phyloP scores from a whole-genome alignment of 176 grass and related monocot genomes.

The Thalia dealbata region DNA sequence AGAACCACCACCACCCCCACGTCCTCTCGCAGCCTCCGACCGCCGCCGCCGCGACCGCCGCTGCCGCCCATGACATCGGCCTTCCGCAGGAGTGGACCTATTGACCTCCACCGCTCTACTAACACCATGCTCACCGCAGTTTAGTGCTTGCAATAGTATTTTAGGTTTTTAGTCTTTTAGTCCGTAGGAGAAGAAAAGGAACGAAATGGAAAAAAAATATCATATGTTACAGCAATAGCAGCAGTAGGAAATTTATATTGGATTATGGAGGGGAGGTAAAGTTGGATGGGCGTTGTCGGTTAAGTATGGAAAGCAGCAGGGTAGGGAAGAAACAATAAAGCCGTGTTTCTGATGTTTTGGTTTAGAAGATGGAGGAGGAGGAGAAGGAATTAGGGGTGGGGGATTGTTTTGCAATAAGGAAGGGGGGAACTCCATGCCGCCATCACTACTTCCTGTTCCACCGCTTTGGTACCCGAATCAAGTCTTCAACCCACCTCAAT shows the following conservation, averaged over 20 bases:
- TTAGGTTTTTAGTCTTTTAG: neutral
- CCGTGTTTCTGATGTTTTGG: neutral
- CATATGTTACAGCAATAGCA: neutral
- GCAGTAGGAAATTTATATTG: neutral
- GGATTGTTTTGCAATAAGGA: neutral
- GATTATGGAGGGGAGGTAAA: neutral
- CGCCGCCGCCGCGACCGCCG: neutral
- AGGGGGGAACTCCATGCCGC: neutral
- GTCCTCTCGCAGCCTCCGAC: neutral
- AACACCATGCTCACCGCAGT: neutral
- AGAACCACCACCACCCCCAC: neutral
- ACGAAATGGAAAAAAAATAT: neutral
- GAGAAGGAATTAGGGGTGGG: neutral
- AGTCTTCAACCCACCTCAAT: neutral
- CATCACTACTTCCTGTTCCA: no score
- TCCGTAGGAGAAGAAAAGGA: neutral
- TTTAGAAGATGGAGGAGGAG: no score
- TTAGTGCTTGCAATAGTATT: neutral
- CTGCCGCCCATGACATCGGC: conserved; percentile 21
- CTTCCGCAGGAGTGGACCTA: conserved; percentile 25
- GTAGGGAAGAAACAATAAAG: neutral
- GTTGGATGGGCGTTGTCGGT: neutral
- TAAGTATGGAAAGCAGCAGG: neutral
- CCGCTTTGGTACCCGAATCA: neutral
- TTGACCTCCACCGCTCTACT: neutral